Evolutionary conservation across 371 early-diverging fungal species (phyloP).

Genomic region (Smittium mucronatum): DNA sequence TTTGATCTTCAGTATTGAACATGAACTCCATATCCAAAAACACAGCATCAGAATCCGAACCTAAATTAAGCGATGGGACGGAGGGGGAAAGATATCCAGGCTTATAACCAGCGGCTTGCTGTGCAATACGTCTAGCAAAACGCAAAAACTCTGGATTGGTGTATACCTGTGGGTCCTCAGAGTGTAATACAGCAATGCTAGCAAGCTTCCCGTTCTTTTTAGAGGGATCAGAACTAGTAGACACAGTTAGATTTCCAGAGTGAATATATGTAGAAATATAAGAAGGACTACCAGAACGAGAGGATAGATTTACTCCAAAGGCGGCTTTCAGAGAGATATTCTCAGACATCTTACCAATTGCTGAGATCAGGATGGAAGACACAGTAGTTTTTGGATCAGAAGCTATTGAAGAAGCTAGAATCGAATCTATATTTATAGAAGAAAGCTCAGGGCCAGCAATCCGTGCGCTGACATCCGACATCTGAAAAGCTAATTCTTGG

Average conservation of each 20-base stretch:
- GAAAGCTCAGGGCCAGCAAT: background rate
- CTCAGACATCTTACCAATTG: conserved; percentile 77
- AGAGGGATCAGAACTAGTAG: background rate
- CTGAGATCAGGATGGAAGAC: conserved; percentile 47
- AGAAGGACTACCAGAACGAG: background rate
- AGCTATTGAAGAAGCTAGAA: conserved; percentile 32
- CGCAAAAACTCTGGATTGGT: conserved; percentile 10
- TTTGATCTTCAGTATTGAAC: background rate
- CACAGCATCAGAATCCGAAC: background rate
- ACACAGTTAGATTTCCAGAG: background rate
- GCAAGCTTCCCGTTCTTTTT: conserved; percentile 24
- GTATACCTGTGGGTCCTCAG: background rate
- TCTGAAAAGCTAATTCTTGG: conserved; percentile 52
- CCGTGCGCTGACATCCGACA: conserved; percentile 38
- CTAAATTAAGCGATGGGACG: background rate
- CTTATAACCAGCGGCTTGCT: conserved; percentile 30
- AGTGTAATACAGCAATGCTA: conserved; percentile 21
- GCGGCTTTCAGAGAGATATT: conserved; percentile 70
- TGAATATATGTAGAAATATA: conserved; percentile 10
- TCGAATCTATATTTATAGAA: background rate
- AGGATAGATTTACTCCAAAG: conserved; percentile 17
- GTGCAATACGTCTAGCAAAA: conserved; percentile 26
- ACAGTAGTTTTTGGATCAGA: conserved; percentile 36
- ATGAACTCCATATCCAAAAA: conserved; percentile 13
- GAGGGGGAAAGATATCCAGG: conserved; percentile 8